These are phyloP conservation scores for Giardia muris DNA, from an alignment of 208 protist species.

Conservation along the genomic window DNA sequence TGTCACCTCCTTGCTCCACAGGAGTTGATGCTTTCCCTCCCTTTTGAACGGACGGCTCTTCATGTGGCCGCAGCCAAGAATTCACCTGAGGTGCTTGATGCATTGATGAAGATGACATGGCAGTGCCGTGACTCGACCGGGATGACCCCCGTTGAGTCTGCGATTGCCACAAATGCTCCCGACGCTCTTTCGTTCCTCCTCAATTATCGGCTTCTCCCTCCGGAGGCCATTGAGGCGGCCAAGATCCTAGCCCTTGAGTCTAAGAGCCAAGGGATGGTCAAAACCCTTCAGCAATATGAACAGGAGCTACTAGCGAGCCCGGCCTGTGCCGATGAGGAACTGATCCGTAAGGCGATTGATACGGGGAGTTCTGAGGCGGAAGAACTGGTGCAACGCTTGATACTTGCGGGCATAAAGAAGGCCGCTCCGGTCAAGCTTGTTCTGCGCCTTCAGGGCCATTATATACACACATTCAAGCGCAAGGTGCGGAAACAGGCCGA, in stretches of 20 bases:
- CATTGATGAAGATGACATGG: not conserved
- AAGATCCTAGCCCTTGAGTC: not conserved
- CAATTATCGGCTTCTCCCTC: not conserved
- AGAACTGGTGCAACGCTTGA: too few relatives aligned
- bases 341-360: too few relatives aligned
- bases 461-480: too few relatives aligned
- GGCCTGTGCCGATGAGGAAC: too few relatives aligned
- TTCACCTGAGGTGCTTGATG: not conserved
- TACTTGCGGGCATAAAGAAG: too few relatives aligned
- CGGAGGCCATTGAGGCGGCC: not conserved
- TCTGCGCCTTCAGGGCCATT: too few relatives aligned
- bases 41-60: not conserved
- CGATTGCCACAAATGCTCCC: not conserved
- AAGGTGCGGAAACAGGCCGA: too few relatives aligned
- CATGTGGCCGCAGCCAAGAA: not conserved
- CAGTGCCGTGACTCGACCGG: not conserved
- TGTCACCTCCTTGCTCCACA: not conserved
- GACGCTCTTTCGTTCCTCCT: not conserved
- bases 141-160: not conserved
- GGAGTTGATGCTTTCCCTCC: not conserved
- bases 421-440: too few relatives aligned
- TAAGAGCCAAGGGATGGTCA: too few relatives aligned
- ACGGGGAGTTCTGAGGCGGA: too few relatives aligned
- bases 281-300: too few relatives aligned
- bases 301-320: too few relatives aligned